phyloP scores from a whole-genome alignment of 2,329 filamentous ascomycete genomes.

The Cytospora chrysosperma region DNA sequence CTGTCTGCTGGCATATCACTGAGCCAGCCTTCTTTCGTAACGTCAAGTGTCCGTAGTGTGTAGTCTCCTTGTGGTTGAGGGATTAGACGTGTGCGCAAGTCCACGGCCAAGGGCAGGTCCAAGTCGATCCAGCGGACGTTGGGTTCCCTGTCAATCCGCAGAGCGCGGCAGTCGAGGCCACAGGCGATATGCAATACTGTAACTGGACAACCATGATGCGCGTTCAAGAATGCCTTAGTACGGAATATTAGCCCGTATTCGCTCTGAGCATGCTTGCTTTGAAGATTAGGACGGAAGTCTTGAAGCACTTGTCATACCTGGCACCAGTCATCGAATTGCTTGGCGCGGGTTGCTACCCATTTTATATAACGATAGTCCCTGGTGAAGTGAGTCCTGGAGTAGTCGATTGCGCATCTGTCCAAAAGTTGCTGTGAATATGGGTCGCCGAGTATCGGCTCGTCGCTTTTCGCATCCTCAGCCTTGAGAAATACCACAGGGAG shows the following conservation, averaged over 20 bases:
- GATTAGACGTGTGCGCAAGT: constrained; percentile 2
- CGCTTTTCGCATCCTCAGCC: not conserved
- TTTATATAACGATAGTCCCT: not conserved
- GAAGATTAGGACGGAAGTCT: not conserved
- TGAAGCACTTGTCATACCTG: not conserved
- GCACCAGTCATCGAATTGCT: not conserved
- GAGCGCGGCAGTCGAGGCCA: constrained; percentile 9
- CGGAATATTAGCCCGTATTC: not conserved
- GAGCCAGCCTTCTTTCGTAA: constrained; percentile 7
- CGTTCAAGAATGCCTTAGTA: not conserved
- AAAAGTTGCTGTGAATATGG: not conserved
- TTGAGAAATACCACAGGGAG: not conserved
- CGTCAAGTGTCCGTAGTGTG: not conserved
- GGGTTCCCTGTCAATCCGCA: not conserved
- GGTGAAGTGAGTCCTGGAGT: not conserved
- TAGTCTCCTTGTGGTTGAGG: constrained; percentile 4
- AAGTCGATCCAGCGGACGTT: constrained; percentile 18
- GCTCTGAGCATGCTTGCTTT: not conserved
- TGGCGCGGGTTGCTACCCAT: not conserved
- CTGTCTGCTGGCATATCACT: constrained; percentile 7
- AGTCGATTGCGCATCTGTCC: not conserved
- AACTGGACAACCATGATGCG: not conserved
- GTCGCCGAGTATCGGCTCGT: not conserved
- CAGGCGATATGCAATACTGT: constrained; percentile 14
- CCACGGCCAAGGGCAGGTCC: constrained; percentile 9